Conservation (phyloP, 305 asterid genomes). For the Fraxinus platypoda region DNA sequence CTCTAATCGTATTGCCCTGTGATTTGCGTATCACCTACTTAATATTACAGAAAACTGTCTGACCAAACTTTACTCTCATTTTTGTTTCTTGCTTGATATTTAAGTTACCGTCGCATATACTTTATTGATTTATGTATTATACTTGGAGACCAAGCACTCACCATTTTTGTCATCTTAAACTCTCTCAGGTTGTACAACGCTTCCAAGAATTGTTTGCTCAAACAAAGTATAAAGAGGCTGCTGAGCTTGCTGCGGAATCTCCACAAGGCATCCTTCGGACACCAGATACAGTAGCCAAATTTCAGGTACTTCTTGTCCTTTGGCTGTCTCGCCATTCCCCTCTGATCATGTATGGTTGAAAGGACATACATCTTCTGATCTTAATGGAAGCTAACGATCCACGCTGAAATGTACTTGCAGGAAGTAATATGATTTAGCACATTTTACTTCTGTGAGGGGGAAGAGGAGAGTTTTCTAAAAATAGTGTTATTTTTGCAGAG, state of each 20-base stretch:
- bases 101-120: neutral
- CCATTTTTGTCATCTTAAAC: slow-evolving; percentile 5
- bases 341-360: neutral
- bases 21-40: neutral
- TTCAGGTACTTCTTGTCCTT: slow-evolving; percentile 59
- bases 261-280: slow-evolving; percentile 99
- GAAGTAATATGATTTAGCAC: slow-evolving; percentile 17
- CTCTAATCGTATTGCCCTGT: neutral
- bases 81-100: neutral
- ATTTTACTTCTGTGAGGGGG: neutral
- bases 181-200: slow-evolving; percentile 87
- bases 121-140: neutral
- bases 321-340: slow-evolving; percentile 5
- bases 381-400: neutral
- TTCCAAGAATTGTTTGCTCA: slow-evolving; percentile 99
- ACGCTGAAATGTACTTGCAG: neutral
- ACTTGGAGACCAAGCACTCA: neutral
- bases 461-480: neutral
- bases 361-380: slow-evolving; percentile 3
- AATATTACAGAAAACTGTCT: neutral
- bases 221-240: slow-evolving; percentile 98
- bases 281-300: slow-evolving; percentile 94
- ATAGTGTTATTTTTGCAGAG: slow-evolving; percentile 54
- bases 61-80: neutral
- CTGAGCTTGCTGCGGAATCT: slow-evolving; percentile 99